These are phyloP conservation scores for Magnusiomyces ingens DNA, from an alignment of 1,139 yeast genomes.

Conservation along the genomic window DNA sequence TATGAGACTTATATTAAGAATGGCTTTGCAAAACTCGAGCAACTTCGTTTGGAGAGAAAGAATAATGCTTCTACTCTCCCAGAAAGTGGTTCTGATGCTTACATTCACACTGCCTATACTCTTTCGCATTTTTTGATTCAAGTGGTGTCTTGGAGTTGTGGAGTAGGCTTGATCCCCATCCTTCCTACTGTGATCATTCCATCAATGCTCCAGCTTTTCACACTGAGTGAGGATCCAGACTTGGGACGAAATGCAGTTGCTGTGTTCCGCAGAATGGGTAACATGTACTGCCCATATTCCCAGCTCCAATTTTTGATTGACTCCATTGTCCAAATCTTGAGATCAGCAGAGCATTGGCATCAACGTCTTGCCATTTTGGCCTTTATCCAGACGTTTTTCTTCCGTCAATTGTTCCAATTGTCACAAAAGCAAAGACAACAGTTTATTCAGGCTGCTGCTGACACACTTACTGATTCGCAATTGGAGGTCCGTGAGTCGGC, in stretches of 20 bases:
- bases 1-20: slow-evolving; percentile 19
- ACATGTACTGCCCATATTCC: slow-evolving; percentile 46
- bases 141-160: slow-evolving; percentile 17
- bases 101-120: background rate
- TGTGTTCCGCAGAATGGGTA: slow-evolving; percentile 51
- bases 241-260: slow-evolving; percentile 55
- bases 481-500: slow-evolving; percentile 75
- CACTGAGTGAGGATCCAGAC: slow-evolving; percentile 73
- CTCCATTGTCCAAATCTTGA: slow-evolving; percentile 44
- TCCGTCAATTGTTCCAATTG: slow-evolving; percentile 60
- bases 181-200: slow-evolving; percentile 52
- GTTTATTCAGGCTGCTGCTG: slow-evolving; percentile 49
- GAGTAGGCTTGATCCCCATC: slow-evolving; percentile 28
- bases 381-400: slow-evolving; percentile 68
- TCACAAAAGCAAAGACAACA: slow-evolving; percentile 42
- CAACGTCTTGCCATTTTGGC: slow-evolving; percentile 64
- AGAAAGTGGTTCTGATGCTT: background rate
- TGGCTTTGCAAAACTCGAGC: slow-evolving; percentile 1
- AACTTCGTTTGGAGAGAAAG: background rate
- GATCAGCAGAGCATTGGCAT: slow-evolving; percentile 47
- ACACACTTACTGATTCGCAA: slow-evolving; percentile 53
- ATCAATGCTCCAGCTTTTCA: slow-evolving; percentile 57
- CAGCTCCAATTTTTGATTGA: slow-evolving; percentile 43
- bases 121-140: background rate
- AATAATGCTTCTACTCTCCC: background rate